A percentile compares a stretch with the other conserved stretches of the same genome.
Conservation (phyloP, 768 basidiomycete species). For the Mycena kentingensis region DNA sequence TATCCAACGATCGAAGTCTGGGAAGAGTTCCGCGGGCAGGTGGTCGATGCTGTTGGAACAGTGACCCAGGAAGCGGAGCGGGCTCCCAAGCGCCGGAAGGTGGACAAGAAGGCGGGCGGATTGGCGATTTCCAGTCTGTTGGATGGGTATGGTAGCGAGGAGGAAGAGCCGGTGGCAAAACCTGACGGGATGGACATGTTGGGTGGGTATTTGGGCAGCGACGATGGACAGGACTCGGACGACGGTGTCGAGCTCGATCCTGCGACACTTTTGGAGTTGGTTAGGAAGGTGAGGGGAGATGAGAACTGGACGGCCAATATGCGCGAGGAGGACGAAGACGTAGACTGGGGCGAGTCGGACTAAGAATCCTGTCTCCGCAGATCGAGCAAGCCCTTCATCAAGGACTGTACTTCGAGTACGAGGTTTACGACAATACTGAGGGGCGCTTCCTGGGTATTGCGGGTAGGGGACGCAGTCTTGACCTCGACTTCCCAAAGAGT, state of each 20-base stretch:
- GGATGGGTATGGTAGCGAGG: slow-evolving; percentile 61
- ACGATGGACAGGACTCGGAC: slow-evolving; percentile 34
- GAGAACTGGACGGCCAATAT: slow-evolving; percentile 25
- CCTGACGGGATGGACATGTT: slow-evolving; percentile 41
- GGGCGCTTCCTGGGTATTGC: slow-evolving; percentile 77
- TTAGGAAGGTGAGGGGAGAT: slow-evolving; percentile 35
- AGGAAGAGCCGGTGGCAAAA: slow-evolving; percentile 30
- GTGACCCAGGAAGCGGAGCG: slow-evolving; percentile 40
- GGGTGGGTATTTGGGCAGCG: slow-evolving; percentile 47
- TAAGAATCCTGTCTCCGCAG: slow-evolving; percentile 66
- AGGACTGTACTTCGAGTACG: slow-evolving; percentile 75
- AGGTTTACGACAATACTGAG: slow-evolving; percentile 71
- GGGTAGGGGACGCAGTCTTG: slow-evolving; percentile 76
- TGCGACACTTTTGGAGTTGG: slow-evolving; percentile 37
- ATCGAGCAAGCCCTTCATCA: slow-evolving; percentile 85
- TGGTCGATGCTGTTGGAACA: slow-evolving; percentile 58
- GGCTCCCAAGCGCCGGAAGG: slow-evolving; percentile 55
- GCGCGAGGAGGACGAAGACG: slow-evolving; percentile 36
- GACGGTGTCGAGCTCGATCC: slow-evolving; percentile 37
- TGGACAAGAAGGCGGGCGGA: slow-evolving; percentile 53
- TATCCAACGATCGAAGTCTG: slow-evolving; percentile 83
- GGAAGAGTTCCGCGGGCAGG: slow-evolving; percentile 63
- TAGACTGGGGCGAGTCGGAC: slow-evolving; percentile 56
- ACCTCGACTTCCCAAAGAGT: slow-evolving; percentile 90
- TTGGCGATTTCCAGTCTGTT: slow-evolving; percentile 59